These are phyloP conservation scores for Globisporangium ultimum DNA, from an alignment of 352 stramenopile species.

Conservation along the genomic window DNA sequence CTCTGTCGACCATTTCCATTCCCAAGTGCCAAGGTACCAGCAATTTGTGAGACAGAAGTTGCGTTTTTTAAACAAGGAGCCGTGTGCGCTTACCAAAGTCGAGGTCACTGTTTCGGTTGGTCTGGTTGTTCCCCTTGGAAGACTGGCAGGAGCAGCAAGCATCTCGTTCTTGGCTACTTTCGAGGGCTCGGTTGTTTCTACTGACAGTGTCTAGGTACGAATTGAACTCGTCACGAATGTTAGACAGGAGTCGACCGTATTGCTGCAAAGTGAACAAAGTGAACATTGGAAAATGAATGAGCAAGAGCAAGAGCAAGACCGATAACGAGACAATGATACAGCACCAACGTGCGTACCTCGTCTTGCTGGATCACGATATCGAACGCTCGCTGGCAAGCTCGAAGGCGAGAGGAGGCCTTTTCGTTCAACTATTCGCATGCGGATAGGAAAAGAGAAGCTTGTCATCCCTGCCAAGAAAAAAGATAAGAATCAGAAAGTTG, in stretches of 20 bases:
- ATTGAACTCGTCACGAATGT: conserved; percentile 63
- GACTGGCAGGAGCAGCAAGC: neutral
- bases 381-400: conserved; percentile 47
- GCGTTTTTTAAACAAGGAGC: neutral
- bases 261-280: conserved; percentile 20
- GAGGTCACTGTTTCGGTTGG: conserved; percentile 14
- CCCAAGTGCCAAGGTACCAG: neutral
- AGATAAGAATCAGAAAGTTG: neutral
- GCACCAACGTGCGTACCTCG: conserved; percentile 25
- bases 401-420: conserved; percentile 43
- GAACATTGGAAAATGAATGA: too few relatives aligned
- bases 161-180: neutral
- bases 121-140: conserved; percentile 10
- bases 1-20: conserved; percentile 20
- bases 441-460: neutral
- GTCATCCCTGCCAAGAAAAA: too few relatives aligned
- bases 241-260: conserved; percentile 46
- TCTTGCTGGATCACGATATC: conserved; percentile 57
- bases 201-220: conserved; percentile 34
- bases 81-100: conserved; percentile 15
- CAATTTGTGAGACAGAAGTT: neutral
- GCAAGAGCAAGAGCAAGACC: too few relatives aligned
- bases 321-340: too few relatives aligned
- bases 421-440: conserved; percentile 36
- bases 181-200: conserved; percentile 16